These are phyloP conservation scores for Poterioochromonas sp. DNA, from an alignment of 352 stramenopile genomes.

Conservation along the genomic window DNA sequence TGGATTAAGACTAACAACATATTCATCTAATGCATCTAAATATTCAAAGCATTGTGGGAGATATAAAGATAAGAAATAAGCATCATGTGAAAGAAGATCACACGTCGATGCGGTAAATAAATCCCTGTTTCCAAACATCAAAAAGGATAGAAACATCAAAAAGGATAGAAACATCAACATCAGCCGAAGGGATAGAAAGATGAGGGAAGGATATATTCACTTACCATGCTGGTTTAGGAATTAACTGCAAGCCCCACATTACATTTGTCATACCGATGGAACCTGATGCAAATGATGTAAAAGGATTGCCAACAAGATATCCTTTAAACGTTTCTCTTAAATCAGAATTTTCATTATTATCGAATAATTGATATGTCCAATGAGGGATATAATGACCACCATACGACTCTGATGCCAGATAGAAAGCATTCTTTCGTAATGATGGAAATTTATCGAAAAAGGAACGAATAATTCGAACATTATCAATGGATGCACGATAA, in stretches of 20 bases:
- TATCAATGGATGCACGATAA: conserved; percentile 5
- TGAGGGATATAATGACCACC: conserved; percentile 33
- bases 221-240: neutral
- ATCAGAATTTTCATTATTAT: neutral
- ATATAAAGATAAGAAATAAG: conserved; percentile 11
- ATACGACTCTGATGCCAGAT: conserved; percentile 27
- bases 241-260: conserved; percentile 27
- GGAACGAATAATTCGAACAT: neutral
- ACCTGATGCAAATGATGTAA: neutral
- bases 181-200: neutral
- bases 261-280: neutral
- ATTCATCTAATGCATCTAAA: neutral
- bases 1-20: neutral
- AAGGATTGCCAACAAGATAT: conserved; percentile 28
- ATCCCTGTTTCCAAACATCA: neutral
- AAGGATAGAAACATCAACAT: neutral
- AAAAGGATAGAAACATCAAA: neutral
- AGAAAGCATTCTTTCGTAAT: neutral
- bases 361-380: neutral
- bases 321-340: neutral
- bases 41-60: neutral
- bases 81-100: conserved; percentile 11
- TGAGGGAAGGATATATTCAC: neutral
- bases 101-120: neutral
- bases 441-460: conserved; percentile 25